A percentile compares a stretch with the other conserved stretches of the same genome.
Conservation (phyloP, 1,284 basidiomycete genomes). For the Sanghuangporus sanghuang region DNA sequence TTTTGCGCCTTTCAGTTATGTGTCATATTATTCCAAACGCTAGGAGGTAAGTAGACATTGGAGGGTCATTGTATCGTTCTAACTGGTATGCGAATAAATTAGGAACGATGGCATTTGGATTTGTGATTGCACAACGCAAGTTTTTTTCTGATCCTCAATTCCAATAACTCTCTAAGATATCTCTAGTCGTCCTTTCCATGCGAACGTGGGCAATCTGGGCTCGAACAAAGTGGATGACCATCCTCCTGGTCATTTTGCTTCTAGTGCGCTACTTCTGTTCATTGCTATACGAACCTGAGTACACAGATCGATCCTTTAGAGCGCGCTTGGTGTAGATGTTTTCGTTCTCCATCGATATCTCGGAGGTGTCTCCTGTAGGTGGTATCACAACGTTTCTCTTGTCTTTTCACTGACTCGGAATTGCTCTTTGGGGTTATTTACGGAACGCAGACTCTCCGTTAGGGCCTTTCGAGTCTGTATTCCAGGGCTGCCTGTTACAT, state of each 20-base stretch:
- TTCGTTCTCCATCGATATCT: conserved; percentile 9
- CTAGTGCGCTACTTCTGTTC: too few relatives aligned
- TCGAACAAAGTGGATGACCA: neutral
- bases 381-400: too few relatives aligned
- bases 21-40: conserved; percentile 2
- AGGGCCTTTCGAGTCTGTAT: neutral
- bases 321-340: conserved; percentile 1
- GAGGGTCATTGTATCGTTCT: neutral
- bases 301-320: neutral
- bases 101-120: conserved; percentile 4
- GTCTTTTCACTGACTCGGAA: too few relatives aligned
- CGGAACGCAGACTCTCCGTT: neutral
- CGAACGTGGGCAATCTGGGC: conserved; percentile 17
- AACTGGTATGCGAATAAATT: neutral
- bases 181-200: conserved; percentile 13
- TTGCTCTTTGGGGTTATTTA: too few relatives aligned
- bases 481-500: conserved; percentile 7
- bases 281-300: neutral
- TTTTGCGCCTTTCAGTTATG: conserved; percentile 3
- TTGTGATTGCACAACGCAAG: conserved; percentile 3
- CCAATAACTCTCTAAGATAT: neutral
- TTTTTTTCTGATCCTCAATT: neutral
- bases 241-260: neutral
- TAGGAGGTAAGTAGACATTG: conserved; percentile 5
- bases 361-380: conserved; percentile 8